These are phyloP conservation scores for Malania oleifera DNA, from an alignment of 164 flowering plant genomes.

Conservation along the genomic window DNA sequence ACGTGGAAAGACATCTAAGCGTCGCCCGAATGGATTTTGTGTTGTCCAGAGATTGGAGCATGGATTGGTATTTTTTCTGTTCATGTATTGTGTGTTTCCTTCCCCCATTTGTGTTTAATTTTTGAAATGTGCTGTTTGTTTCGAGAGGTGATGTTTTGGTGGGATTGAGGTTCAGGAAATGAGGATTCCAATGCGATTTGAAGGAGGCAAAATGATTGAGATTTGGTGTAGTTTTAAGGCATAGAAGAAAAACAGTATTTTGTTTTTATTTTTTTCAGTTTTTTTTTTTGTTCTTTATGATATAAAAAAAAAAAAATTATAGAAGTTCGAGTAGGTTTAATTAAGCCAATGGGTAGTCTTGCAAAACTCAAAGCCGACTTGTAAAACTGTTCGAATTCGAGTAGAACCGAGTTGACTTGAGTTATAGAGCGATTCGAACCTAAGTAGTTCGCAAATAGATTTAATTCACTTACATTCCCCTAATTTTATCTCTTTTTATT, in stretches of 20 bases:
- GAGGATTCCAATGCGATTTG: slow-evolving; percentile 18
- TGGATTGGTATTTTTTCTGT: background rate
- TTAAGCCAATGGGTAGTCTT: too few relatives aligned
- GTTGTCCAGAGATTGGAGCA: background rate
- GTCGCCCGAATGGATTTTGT: background rate
- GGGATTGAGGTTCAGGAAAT: slow-evolving; percentile 4
- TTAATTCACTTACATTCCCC: too few relatives aligned
- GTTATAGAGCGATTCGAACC: too few relatives aligned
- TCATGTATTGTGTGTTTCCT: slow-evolving; percentile 34
- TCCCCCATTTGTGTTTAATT: slow-evolving; percentile 2
- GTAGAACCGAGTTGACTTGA: too few relatives aligned
- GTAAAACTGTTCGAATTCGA: too few relatives aligned
- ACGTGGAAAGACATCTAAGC: slow-evolving; percentile 12
- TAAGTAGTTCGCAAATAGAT: too few relatives aligned
- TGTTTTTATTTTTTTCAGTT: too few relatives aligned
- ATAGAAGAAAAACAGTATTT: background rate
- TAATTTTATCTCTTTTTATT: too few relatives aligned
- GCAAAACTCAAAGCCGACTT: too few relatives aligned
- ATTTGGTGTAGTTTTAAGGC: slow-evolving; percentile 3
- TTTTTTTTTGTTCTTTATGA: too few relatives aligned
- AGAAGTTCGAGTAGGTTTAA: too few relatives aligned
- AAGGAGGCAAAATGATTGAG: slow-evolving; percentile 10
- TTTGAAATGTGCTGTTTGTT: background rate
- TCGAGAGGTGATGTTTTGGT: background rate
- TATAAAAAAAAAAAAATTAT: too few relatives aligned